Evolutionary conservation across 208 protist genomes (phyloP).

Genomic region (Leishmania guyanensis): DNA sequence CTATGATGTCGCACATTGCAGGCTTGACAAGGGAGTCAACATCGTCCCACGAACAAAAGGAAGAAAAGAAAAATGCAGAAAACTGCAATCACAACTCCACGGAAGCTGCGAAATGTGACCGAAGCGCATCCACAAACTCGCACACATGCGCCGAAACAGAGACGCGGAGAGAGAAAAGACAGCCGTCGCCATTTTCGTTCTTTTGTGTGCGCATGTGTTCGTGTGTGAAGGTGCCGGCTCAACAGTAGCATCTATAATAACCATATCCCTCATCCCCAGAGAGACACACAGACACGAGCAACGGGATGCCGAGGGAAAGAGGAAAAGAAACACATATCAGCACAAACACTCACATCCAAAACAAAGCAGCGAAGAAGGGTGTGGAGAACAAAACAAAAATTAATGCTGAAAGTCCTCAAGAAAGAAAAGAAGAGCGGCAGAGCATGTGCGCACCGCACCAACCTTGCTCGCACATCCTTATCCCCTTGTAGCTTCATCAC

Average conservation of each 20-base stretch:
- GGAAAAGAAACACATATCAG: not conserved
- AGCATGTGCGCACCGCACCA: not conserved
- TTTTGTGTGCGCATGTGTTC: too few species aligned
- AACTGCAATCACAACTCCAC: not conserved
- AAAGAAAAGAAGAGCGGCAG: not conserved
- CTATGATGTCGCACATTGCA: constrained; percentile 2
- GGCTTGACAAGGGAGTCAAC: not conserved
- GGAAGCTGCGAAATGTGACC: not conserved
- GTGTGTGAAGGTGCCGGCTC: not conserved
- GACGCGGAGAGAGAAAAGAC: not conserved
- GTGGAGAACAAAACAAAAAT: not conserved
- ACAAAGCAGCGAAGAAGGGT: not conserved
- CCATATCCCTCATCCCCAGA: not conserved
- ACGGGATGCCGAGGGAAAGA: not conserved
- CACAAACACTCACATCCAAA: not conserved
- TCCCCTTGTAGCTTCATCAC: not conserved
- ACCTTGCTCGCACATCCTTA: not conserved
- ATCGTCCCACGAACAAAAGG: not conserved
- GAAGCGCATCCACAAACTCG: not conserved
- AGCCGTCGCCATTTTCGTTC: too few species aligned
- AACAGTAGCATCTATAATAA: not conserved
- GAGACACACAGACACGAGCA: not conserved
- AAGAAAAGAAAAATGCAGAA: not conserved
- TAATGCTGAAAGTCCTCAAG: not conserved
- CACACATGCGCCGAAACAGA: not conserved